phyloP scores from a whole-genome alignment of 768 basidiomycete genomes.

The Chalciporus chontae region DNA sequence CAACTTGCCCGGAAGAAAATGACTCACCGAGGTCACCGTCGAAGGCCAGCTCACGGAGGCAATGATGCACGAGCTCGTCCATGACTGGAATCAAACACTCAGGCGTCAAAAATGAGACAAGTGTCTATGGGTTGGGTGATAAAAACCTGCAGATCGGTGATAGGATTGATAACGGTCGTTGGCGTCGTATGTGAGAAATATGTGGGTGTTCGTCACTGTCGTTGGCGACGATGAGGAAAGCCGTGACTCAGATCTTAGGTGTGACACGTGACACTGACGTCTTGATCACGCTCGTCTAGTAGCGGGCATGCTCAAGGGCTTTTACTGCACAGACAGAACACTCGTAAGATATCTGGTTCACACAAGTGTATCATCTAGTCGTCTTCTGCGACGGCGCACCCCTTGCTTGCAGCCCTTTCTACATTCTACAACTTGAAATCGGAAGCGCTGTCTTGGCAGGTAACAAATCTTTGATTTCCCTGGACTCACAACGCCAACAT shows the following conservation, averaged over 20 bases:
- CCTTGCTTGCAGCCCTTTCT: too few species aligned
- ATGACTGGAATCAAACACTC: slow-evolving; percentile 38
- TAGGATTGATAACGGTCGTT: background rate
- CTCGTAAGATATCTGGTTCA: too few species aligned
- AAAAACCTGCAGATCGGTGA: background rate
- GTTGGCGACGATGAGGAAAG: background rate
- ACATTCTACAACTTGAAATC: too few species aligned
- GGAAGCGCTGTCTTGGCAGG: too few species aligned
- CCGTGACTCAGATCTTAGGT: background rate
- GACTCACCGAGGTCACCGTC: slow-evolving; percentile 86
- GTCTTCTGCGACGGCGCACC: too few species aligned
- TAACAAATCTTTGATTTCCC: background rate
- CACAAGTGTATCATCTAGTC: too few species aligned
- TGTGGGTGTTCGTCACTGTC: background rate
- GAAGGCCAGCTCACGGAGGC: slow-evolving; percentile 82
- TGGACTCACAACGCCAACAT: slow-evolving; percentile 4
- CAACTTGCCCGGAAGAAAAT: background rate
- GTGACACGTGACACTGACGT: background rate
- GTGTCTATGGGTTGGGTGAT: background rate
- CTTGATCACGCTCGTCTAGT: background rate
- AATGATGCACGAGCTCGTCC: slow-evolving; percentile 85
- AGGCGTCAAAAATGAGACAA: background rate
- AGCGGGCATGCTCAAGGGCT: too few species aligned
- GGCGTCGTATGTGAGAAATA: background rate
- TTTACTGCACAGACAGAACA: too few species aligned